Base-by-base conservation (phyloP, 2,329 filamentous ascomycete genomes). In the Botryotinia narcissicola region DNA sequence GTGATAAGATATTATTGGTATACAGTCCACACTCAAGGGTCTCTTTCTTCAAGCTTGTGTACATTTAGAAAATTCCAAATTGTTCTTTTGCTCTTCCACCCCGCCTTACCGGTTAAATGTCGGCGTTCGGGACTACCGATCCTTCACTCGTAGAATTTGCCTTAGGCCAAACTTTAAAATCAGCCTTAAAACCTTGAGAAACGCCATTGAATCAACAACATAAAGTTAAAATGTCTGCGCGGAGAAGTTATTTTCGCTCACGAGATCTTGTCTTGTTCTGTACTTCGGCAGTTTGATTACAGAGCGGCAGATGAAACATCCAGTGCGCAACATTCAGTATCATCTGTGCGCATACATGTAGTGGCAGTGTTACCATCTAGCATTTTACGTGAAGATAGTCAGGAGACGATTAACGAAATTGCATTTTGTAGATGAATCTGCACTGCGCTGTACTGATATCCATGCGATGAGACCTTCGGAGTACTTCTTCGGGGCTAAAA, bases 41-140 rank as follows among this genome's bases (percentile, higher is more conserved):
- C 51, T 37, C 35, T 54, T 57, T 57, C 46, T 57, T 57, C 66
- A 32, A 57, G 16, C 48, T 57, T 57, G 64, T 37, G 48, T 68
- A 42, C 66, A 32, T 42, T 54, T 42, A 57, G 48, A 54, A 68
- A 57, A 42, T 42, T 57, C 25, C 48, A 69, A 57, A 42, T 59
- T 42, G 66, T 69, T 57, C 66, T 68, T 46, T 29, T n/a, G 25
- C 25, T n/a, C 22, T 54, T 44, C 40, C 46, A 42, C 66, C 66
- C 66, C 66, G 66, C 66, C 66, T 57, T 59, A 44, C 10, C 48
- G 66, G 66, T 44, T 57, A 69, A 69, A 42, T 44, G 32, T 57
- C 66, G 66, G 66, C 12, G 1, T 9, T 20, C 10, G 48, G n/a
- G 18, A 9, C 7, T n/a, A 20, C n/a, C 37, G n/a, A 9, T 37